Percentiles rank a stretch among this genome's conserved stretches.
phyloP scores from a whole-genome alignment of 1,284 basidiomycete species.

The Omphalotus olearius region DNA sequence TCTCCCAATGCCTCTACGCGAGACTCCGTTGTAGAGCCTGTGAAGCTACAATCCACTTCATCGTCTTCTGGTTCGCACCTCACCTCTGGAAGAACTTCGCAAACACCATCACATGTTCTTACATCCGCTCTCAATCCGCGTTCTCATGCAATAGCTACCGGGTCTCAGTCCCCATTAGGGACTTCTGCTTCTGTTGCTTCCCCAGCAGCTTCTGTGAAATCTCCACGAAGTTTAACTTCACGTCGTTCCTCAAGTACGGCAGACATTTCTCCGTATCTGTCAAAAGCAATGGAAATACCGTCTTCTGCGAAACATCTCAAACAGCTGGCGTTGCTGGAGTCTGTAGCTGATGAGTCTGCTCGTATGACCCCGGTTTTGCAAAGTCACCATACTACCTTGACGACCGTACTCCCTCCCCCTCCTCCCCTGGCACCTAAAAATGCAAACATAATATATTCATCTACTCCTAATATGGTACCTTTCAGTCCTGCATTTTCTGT shows the following conservation, averaged over 20 bases:
- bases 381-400: slow-evolving; percentile 26
- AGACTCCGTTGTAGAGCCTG: too few relatives aligned
- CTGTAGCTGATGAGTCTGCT: slow-evolving; percentile 67
- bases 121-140: background rate
- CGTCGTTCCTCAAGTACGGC: slow-evolving; percentile 39
- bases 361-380: slow-evolving; percentile 47
- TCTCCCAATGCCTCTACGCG: background rate
- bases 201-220: slow-evolving; percentile 13
- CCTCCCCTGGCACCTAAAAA: slow-evolving; percentile 1
- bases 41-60: background rate
- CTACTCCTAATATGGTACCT: slow-evolving; percentile 8
- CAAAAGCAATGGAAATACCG: slow-evolving; percentile 42
- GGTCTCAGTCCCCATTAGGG: too few relatives aligned
- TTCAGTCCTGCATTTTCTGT: slow-evolving; percentile 15
- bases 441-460: slow-evolving; percentile 13
- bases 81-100: background rate
- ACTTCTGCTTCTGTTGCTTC: slow-evolving; percentile 19
- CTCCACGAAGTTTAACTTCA: slow-evolving; percentile 20
- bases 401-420: slow-evolving; percentile 6
- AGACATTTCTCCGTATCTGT: slow-evolving; percentile 63
- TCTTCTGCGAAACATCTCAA: slow-evolving; percentile 59
- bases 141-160: background rate
- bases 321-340: slow-evolving; percentile 72
- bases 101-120: background rate
- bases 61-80: background rate